Base-by-base conservation (phyloP, 805 yeast species). In the Schwanniomyces vanrijiae region DNA sequence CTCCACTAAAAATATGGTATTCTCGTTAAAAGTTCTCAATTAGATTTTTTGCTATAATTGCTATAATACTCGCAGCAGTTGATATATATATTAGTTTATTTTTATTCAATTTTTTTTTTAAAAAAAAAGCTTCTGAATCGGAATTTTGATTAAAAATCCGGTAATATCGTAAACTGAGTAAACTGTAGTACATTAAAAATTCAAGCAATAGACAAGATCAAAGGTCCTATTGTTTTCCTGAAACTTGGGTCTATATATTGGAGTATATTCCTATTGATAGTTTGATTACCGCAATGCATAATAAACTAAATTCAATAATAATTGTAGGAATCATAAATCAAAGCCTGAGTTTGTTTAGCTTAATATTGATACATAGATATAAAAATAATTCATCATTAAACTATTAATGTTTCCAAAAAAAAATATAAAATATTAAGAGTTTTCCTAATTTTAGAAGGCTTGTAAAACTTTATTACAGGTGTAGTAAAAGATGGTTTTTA, bases 391-490 rank as follows among this genome's bases (percentile, higher is more conserved):
- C 19, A 31, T 65, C 8, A 76, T 46, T 48, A 84, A 65, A 47
- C 68, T 63, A 4, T 77, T 61, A 0, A 77, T 42, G 52, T 81
- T 83, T 58, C 82, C 80, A n/a, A 84, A 58, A 42, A 58, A 42
- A 86, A 61, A 0, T 88, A 80, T 37, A 86, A 61, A 0, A 85
- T 89, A 8, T 91, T 90, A 65, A 85, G 86, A 14, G 83, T 71
- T 60, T 85, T 90, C n/a, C 95, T 94, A 4, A 80, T 73, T 51
- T 76, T 76, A 13, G 76, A 72, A 33, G 80, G 80, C 1, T 81
- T 79, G 50, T 75, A 78, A 60, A 83, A 82, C 60, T 87, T 87
- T 45, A 83, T 73, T 9, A 85, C 64, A 1, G 86, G 53, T 0
- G 85, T 73, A 55, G 80, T 84, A 11, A 84, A 51, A 0, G 84